Evolutionary conservation across 139 green algal genomes (phyloP).

Genomic region (Picochlorum sp.): DNA sequence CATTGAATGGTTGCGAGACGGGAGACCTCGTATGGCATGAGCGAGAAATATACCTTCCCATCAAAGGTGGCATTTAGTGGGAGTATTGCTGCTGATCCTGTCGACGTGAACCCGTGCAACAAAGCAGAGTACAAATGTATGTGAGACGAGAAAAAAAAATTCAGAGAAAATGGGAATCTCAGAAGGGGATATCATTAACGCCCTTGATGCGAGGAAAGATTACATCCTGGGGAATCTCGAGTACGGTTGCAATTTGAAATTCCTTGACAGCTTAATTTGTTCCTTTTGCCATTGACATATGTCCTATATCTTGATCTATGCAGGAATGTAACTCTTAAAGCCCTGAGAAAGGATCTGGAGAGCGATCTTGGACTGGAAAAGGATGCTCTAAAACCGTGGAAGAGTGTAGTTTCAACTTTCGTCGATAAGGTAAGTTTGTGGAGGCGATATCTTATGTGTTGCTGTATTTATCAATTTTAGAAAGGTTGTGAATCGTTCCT

Average conservation of each 20-base stretch:
- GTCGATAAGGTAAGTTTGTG: constrained; percentile 22
- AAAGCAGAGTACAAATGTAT: too few species aligned
- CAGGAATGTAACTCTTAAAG: constrained; percentile 20
- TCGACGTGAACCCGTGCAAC: too few species aligned
- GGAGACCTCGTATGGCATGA: too few species aligned
- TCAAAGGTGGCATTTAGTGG: too few species aligned
- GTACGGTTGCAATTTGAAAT: constrained; percentile 9
- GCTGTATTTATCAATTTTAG: too few species aligned
- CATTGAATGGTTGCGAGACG: too few species aligned
- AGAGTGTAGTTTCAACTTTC: constrained; percentile 11
- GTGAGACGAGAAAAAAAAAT: too few species aligned
- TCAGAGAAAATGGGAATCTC: too few species aligned
- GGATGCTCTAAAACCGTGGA: constrained; percentile 23
- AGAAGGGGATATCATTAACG: not conserved
- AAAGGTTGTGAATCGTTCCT: too few species aligned
- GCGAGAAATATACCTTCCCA: too few species aligned
- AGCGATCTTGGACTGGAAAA: constrained; percentile 21
- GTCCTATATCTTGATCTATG: not conserved
- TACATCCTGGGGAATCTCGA: constrained; percentile 26
- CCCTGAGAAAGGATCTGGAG: constrained; percentile 14
- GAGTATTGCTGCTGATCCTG: too few species aligned
- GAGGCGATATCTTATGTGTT: too few species aligned
- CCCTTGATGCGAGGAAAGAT: constrained; percentile 1
- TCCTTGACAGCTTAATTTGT: not conserved
- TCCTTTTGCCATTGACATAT: not conserved